Evolutionary conservation across 306 rosid genomes (phyloP).

Genomic region (Amphicarpaea edgeworthii): DNA sequence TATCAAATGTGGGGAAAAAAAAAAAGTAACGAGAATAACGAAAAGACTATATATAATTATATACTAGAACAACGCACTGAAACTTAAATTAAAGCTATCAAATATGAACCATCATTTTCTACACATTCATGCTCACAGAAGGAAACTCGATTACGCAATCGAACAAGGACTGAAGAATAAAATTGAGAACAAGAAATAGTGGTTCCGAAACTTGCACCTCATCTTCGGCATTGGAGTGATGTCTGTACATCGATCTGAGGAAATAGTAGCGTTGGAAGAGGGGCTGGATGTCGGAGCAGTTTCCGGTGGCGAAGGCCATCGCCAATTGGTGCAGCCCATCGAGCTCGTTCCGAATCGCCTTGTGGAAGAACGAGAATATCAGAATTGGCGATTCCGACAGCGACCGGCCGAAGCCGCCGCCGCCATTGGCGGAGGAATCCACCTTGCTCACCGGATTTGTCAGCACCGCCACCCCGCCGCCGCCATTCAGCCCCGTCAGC

Average conservation of each 20-base stretch:
- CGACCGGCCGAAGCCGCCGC: slow-evolving; percentile 57
- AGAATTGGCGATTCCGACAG: slow-evolving; percentile 78
- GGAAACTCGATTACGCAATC: slow-evolving; percentile 21
- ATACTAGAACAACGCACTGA: slow-evolving; percentile 19
- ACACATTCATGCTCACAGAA: neutral
- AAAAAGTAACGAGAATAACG: slow-evolving; percentile 7
- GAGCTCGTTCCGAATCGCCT: slow-evolving; percentile 93
- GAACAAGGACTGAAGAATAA: neutral
- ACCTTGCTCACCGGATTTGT: slow-evolving; percentile 64
- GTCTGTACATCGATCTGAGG: slow-evolving; percentile 82
- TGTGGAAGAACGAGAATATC: slow-evolving; percentile 84
- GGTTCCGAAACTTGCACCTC: slow-evolving; percentile 69
- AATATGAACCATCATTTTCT: slow-evolving; percentile 14
- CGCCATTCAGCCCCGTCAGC: slow-evolving; percentile 66
- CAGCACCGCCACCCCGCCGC: slow-evolving; percentile 81
- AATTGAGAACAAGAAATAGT: neutral
- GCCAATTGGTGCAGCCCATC: slow-evolving; percentile 86
- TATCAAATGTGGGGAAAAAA: neutral
- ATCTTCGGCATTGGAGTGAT: slow-evolving; percentile 98
- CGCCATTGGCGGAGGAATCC: slow-evolving; percentile 67
- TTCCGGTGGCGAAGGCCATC: slow-evolving; percentile 88
- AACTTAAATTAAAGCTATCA: slow-evolving; percentile 29
- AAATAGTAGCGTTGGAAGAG: slow-evolving; percentile 78
- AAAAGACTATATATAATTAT: neutral
- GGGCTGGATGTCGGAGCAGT: slow-evolving; percentile 69